Evolutionary conservation across 345 rosid species (phyloP).

Genomic region (Abelmoschus esculentus): DNA sequence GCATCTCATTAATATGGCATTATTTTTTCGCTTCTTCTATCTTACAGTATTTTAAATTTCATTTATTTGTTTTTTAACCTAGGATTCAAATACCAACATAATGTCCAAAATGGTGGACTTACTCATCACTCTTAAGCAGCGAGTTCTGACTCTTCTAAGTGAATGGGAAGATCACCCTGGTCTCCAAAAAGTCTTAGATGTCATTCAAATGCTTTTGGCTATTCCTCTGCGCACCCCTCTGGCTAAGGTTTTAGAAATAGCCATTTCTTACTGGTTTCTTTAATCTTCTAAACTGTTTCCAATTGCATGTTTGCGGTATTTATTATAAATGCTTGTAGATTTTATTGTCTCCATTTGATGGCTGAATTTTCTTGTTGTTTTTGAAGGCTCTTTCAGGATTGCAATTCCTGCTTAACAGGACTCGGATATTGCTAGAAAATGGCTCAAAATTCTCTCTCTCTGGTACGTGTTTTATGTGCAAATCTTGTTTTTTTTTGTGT

Average conservation of each 20-base stretch:
- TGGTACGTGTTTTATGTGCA: constrained; percentile 33
- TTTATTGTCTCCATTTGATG: not conserved
- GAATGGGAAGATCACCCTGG: constrained; percentile 83
- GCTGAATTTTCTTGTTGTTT: constrained; percentile 15
- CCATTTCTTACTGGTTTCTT: constrained; percentile 2
- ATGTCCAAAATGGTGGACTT: constrained; percentile 68
- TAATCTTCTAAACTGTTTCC: not conserved
- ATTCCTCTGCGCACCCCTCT: constrained; percentile 70
- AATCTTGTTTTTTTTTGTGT: not conserved
- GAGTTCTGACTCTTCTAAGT: constrained; percentile 37
- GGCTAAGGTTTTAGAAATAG: constrained; percentile 57
- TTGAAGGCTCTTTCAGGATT: constrained; percentile 75
- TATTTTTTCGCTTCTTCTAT: not conserved
- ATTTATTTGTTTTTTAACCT: constrained; percentile 7
- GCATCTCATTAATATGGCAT: not conserved
- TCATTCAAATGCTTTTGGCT: constrained; percentile 59
- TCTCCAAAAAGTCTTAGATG: constrained; percentile 65
- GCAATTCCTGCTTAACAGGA: constrained; percentile 63
- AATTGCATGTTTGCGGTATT: not conserved
- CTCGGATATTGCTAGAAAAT: constrained; percentile 45
- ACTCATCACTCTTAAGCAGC: constrained; percentile 41
- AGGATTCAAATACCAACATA: constrained; percentile 69
- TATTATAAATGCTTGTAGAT: not conserved
- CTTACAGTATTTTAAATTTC: not conserved
- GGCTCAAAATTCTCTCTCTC: constrained; percentile 63